Evolutionary conservation across 176 grass and related monocot genomes (phyloP).

Genomic region (Puccinellia tenuiflora): DNA sequence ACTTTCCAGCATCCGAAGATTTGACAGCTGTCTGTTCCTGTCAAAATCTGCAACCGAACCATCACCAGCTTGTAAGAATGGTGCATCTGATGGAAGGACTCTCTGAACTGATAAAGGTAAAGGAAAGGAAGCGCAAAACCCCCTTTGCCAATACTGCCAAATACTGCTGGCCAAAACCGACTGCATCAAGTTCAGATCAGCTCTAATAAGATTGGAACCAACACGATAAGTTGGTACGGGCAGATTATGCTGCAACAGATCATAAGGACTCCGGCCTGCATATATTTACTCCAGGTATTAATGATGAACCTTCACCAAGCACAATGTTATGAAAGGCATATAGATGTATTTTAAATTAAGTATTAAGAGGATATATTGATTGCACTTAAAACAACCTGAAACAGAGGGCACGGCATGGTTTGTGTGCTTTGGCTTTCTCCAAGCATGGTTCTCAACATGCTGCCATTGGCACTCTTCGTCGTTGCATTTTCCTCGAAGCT

Average conservation of each 20-base stretch:
- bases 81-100: constrained; percentile 70
- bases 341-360: background rate
- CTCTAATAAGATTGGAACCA: constrained; percentile 82
- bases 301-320: constrained; percentile 9
- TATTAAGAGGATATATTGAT: background rate
- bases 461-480: constrained; percentile 95
- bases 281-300: constrained; percentile 20
- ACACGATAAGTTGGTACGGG: constrained; percentile 71
- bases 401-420: constrained; percentile 21
- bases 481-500: constrained; percentile 97
- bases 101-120: constrained; percentile 88
- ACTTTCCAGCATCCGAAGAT: constrained; percentile 50
- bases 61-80: constrained; percentile 62
- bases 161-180: constrained; percentile 62
- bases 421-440: constrained; percentile 56
- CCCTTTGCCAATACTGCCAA: constrained; percentile 97
- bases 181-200: constrained; percentile 60
- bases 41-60: constrained; percentile 66
- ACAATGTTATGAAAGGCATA: constrained; percentile 7
- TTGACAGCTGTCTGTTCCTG: constrained; percentile 48
- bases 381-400: constrained; percentile 52
- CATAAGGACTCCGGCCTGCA: constrained; percentile 36
- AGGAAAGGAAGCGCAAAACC: constrained; percentile 84
- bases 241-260: constrained; percentile 49
- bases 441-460: constrained; percentile 51